phyloP scores from a whole-genome alignment of 1,284 basidiomycete species.

The Neonothopanus nambi region DNA sequence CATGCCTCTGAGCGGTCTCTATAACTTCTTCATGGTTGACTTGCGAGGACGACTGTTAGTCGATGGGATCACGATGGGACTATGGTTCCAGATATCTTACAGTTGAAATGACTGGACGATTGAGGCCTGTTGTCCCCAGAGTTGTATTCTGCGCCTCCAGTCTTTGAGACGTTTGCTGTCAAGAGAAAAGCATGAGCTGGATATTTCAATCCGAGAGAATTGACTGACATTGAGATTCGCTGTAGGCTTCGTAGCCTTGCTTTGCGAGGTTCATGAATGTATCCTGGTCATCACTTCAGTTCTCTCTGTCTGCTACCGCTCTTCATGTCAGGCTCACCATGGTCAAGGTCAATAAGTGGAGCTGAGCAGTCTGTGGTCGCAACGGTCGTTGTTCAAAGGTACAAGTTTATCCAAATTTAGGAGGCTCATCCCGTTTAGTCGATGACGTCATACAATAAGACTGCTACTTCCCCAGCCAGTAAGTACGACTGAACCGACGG shows the following conservation, averaged over 20 bases:
- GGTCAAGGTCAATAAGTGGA: too few relatives aligned
- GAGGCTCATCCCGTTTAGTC: too few relatives aligned
- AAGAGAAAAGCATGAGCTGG: slow-evolving; percentile 17
- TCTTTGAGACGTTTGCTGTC: slow-evolving; percentile 43
- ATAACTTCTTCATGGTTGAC: slow-evolving; percentile 63
- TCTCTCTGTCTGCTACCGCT: too few relatives aligned
- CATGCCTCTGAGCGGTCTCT: slow-evolving; percentile 47
- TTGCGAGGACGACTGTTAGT: slow-evolving; percentile 26
- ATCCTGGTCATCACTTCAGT: slow-evolving; percentile 42
- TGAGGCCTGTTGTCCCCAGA: slow-evolving; percentile 43
- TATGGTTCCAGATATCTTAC: slow-evolving; percentile 24
- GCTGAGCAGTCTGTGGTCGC: too few relatives aligned
- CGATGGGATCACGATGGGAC: background rate
- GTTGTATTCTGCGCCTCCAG: slow-evolving; percentile 65
- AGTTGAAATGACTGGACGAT: slow-evolving; percentile 21
- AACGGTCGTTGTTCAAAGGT: too few relatives aligned
- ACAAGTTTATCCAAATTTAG: too few relatives aligned
- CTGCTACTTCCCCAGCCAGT: too few relatives aligned
- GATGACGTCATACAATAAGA: too few relatives aligned
- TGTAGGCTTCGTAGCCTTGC: slow-evolving; percentile 57
- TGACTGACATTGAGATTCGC: slow-evolving; percentile 32
- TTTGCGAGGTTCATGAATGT: slow-evolving; percentile 67
- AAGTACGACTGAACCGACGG: background rate
- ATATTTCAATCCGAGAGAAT: background rate
- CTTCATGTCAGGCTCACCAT: too few relatives aligned